phyloP scores from a whole-genome alignment of 768 basidiomycete genomes.

The Sistotremastrum suecicum region DNA sequence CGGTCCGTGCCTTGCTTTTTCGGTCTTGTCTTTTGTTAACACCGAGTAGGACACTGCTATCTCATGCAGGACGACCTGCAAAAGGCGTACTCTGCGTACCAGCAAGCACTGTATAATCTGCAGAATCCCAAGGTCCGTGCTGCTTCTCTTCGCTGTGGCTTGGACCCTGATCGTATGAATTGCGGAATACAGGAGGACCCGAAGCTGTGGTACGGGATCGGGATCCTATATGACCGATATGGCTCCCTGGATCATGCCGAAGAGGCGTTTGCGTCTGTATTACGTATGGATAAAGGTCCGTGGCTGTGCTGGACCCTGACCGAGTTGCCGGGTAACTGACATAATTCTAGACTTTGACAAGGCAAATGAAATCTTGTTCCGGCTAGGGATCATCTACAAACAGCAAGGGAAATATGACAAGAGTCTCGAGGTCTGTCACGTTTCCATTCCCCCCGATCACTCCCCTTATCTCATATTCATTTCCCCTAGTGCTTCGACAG shows the following conservation, averaged over 20 bases:
- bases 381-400: conserved; percentile 98
- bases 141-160: conserved; percentile 1
- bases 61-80: conserved; percentile 99
- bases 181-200: conserved; percentile 60
- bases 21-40: conserved; percentile 6
- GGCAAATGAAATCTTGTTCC: conserved; percentile 95
- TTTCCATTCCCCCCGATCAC: background rate
- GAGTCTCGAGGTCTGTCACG: conserved; percentile 39
- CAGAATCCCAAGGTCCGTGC: conserved; percentile 78
- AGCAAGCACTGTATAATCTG: conserved; percentile 91
- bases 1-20: conserved; percentile 32
- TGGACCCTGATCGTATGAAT: too few species aligned
- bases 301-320: background rate
- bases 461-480: background rate
- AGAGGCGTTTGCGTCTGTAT: conserved; percentile 92
- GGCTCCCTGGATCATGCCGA: conserved; percentile 98
- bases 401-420: conserved; percentile 91
- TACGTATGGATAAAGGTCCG: conserved; percentile 92
- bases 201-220: conserved; percentile 98
- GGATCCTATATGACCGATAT: conserved; percentile 96
- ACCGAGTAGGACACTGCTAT: conserved; percentile 73
- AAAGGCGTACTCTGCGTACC: conserved; percentile 96
- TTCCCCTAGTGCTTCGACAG: conserved; percentile 69
- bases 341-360: conserved; percentile 76
- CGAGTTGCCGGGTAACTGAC: too few species aligned